Percentiles rank a stretch among this genome's conserved stretches.
phyloP scores from a whole-genome alignment of 2,329 filamentous ascomycete genomes.

The Aspergillus spinulosporus region DNA sequence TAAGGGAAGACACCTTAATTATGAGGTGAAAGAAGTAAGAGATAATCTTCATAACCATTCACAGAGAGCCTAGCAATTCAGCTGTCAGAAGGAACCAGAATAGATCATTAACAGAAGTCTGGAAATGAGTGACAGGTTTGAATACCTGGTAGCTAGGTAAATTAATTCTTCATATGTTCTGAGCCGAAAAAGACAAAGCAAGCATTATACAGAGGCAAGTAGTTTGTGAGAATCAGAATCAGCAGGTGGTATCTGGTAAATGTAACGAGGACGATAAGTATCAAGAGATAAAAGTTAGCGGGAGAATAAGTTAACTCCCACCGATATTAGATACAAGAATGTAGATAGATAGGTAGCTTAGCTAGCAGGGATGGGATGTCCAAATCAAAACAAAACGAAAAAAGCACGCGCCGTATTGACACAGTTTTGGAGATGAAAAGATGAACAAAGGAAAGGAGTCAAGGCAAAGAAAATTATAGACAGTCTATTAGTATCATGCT shows the following conservation, averaged over 20 bases:
- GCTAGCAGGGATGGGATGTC: background rate
- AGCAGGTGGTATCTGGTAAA: constrained; percentile 23
- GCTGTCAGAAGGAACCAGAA: constrained; percentile 1
- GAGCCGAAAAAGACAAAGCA: background rate
- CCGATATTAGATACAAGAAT: constrained; percentile 16
- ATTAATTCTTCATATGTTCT: constrained; percentile 11
- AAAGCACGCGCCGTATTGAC: constrained; percentile 7
- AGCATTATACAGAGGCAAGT: constrained; percentile 19
- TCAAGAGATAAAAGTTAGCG: constrained; percentile 2
- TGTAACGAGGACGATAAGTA: constrained; percentile 3
- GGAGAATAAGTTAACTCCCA: background rate
- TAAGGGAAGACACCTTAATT: too few relatives aligned
- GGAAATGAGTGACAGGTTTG: constrained; percentile 7
- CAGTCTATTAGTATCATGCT: constrained; percentile 22
- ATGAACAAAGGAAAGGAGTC: constrained; percentile 10
- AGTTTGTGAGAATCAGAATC: constrained; percentile 7
- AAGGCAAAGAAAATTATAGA: constrained; percentile 1
- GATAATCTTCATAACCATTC: too few relatives aligned
- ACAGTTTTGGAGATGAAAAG: constrained; percentile 9
- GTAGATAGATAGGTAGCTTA: background rate
- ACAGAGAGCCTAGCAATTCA: background rate
- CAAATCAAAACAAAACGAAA: background rate
- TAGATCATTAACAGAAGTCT: constrained; percentile 3
- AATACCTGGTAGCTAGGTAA: constrained; percentile 1
- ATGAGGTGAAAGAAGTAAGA: too few relatives aligned